Evolutionary conservation across 768 basidiomycete genomes (phyloP), one percentile per base, ranked within the genome.

Genomic region (Rhodotorula taiwanensis): DNA sequence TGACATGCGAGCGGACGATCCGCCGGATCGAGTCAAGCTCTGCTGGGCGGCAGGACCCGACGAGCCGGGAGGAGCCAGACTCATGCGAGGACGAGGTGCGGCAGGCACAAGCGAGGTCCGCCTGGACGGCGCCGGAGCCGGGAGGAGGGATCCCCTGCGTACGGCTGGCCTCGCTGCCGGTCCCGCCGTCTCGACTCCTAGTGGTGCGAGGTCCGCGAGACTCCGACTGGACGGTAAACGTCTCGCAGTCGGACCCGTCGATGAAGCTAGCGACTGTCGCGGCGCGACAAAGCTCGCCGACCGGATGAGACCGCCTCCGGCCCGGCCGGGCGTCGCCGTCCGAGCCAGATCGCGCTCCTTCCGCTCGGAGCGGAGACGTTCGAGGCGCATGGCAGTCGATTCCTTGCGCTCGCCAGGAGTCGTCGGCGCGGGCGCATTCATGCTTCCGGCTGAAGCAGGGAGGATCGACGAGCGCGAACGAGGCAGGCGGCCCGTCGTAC

Each of bases 391-490:
- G 2, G 43, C 42, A 9, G 64, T 65, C 49, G 64, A 52, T 25
- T 60, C 64, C 36, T 65, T 65, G 27, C 64, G 52, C 44, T 65
- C 64, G 36, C 64, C 64, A 0, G 64, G 64, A 3, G 64, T 65
- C 20, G 33, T 52, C 2, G 58, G 27, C 4, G 15, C 33, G 13
- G 23, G 50, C n/a, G 39, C 42, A 34, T 21, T 5, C 27, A 30
- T 21, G 56, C 20, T 41, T 13, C 31, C 4, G 0, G 41, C 15
- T 25, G 25, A 36, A 18, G 28, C 28, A 23, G 41, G 41, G 16
- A 27, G 27, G 16, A 16, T 33, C 8, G 30, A 52, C n/a, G 34
- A 23, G 13, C 51, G 51, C 21, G 34, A 34, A 8, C 50, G 33
- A 4, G 43, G 58, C 25, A 52, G 42, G 2, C 52, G 18, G 47